phyloP scores from a whole-genome alignment of 257 asterid genomes.

The Scutellaria baicalensis region DNA sequence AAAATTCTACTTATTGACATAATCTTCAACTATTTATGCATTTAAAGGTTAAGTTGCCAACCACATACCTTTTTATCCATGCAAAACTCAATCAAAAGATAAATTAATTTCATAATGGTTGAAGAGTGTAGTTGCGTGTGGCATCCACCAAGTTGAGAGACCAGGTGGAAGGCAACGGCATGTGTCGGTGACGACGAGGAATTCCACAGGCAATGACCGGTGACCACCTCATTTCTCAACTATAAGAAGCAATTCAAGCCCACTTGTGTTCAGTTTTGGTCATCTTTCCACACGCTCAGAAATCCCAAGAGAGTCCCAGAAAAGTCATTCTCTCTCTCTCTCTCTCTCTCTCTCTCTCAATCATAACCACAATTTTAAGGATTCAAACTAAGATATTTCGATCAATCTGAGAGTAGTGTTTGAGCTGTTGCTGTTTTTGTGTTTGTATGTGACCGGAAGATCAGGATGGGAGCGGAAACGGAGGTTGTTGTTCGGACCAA shows the following conservation, averaged over 20 bases:
- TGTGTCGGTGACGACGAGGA: too few species aligned
- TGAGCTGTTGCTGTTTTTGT: not conserved
- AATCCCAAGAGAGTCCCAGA: constrained; percentile 25
- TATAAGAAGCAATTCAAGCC: constrained; percentile 18
- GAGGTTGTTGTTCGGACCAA: constrained; percentile 44
- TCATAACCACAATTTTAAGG: not conserved
- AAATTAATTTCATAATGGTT: too few species aligned
- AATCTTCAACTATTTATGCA: too few species aligned
- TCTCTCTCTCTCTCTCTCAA: too few species aligned
- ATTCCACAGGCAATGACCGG: constrained; percentile 17
- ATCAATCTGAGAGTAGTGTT: not conserved
- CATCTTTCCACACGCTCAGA: constrained; percentile 11
- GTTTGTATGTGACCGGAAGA: constrained; percentile 14
- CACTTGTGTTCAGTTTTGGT: constrained; percentile 13
- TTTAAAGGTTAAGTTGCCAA: too few species aligned
- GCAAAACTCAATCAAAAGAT: too few species aligned
- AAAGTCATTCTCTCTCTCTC: not conserved
- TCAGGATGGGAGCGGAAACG: constrained; percentile 59
- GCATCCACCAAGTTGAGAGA: not conserved
- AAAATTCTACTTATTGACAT: too few species aligned
- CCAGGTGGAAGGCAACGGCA: not conserved
- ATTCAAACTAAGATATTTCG: not conserved
- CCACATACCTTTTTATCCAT: too few species aligned
- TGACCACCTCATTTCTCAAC: not conserved
- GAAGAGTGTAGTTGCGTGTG: constrained; percentile 1